Base-by-base conservation (phyloP, 2,329 filamentous ascomycete species). In the Cytospora schulzeri region DNA sequence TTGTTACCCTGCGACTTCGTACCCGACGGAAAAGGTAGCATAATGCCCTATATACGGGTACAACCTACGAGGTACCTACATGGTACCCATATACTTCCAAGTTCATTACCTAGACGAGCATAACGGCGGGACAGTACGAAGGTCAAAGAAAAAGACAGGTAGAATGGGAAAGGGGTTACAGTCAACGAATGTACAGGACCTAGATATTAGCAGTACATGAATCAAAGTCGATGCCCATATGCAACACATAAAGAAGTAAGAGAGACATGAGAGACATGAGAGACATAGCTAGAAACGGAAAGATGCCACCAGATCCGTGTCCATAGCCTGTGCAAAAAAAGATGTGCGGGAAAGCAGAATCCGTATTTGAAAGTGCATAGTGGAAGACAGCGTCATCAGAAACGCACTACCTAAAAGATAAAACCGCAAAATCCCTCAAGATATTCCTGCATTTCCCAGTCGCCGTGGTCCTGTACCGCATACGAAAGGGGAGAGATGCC, bases 321-420 rank as follows among this genome's bases (percentile, higher is more conserved):
- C 57, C 35, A 57, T 56, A 31, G 52, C 35, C 48, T 26, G 24
- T 52, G 52, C 35, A 24, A 61, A 54, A 52, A 29, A 57, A 31
- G 45, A 56, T 19, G 52, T 57, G 22, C 19, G 45, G 24, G 24
- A 31, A 63, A 55, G 63, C 58, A 57, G 48, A 38, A 31, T 57
- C 51, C 58, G n/a, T 48, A 48, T 48, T 22, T 48, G 8, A 22
- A 48, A 48, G 45, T 48, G 45, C 45, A 48, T 22, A 14, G 45
- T 19, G 45, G 22, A 12, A 24, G 22, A 48, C 15, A 55, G 50
- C 59, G 41, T 54, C 26, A 33, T 45, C 45, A 29, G 41, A 31
- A 31, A 14, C 26, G 33, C 59, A 48, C 45, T 48, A 48, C 45
- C 45, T 48, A 24, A 48, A 48, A 22, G 45, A 48, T 48, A 48